Conservation (phyloP, 75 land plant genomes). For the Gnetum montanum region DNA sequence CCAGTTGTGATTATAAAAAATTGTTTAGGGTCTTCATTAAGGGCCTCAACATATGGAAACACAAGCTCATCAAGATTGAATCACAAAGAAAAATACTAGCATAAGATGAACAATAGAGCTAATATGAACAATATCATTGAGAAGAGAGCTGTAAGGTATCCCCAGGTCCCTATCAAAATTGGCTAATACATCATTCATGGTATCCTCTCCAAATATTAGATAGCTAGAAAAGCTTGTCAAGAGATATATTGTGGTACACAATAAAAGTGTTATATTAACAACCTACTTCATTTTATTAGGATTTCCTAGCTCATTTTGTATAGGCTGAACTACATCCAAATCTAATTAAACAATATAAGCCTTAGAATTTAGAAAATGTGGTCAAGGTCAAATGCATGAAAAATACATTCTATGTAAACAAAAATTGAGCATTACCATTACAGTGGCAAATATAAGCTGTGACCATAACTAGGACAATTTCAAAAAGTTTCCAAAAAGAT, state of each 20-base stretch:
- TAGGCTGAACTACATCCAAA: slow-evolving; percentile 75
- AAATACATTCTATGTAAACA: no score
- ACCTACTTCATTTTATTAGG: slow-evolving; percentile 38
- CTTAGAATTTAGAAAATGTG: neutral
- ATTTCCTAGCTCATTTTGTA: slow-evolving; percentile 79
- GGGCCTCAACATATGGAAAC: slow-evolving; percentile 48
- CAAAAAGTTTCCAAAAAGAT: slow-evolving; percentile 79
- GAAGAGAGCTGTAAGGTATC: slow-evolving; percentile 51
- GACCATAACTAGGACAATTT: slow-evolving; percentile 74
- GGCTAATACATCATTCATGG: slow-evolving; percentile 74
- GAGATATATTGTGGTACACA: slow-evolving; percentile 66
- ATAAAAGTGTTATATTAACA: slow-evolving; percentile 43
- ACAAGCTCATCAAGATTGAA: slow-evolving; percentile 72
- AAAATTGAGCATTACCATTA: slow-evolving; percentile 39
- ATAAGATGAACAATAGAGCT: slow-evolving; percentile 74
- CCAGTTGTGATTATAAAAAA: slow-evolving; percentile 35
- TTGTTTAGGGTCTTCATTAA: slow-evolving; percentile 34
- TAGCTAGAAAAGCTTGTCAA: slow-evolving; percentile 76
- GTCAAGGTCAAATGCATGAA: neutral
- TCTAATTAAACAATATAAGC: no score
- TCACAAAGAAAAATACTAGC: slow-evolving; percentile 78
- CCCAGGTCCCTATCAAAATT: slow-evolving; percentile 90
- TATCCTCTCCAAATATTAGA: slow-evolving; percentile 78
- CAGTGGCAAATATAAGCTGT: slow-evolving; percentile 96
- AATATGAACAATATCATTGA: slow-evolving; percentile 59